Base-by-base conservation (phyloP, 495 filamentous ascomycete genomes). In the Aspergillus diversus region DNA sequence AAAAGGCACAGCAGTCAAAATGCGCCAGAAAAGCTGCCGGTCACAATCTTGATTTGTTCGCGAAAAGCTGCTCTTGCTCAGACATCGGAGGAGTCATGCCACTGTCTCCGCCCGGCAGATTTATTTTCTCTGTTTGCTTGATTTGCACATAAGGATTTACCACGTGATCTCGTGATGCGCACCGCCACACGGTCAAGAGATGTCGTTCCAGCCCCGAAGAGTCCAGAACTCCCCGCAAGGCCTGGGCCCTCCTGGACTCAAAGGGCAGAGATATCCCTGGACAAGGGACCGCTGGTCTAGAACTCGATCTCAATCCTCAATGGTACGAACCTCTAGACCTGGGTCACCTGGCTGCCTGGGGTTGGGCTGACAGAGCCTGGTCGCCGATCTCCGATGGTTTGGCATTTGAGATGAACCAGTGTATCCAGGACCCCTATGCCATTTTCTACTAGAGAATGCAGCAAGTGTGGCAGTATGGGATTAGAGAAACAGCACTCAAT, bases 191-290 rank as follows among this genome's bases (percentile, higher is more conserved):
- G 13, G 57, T 27, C 21, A 50, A 7, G 5, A 57, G 50, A 27
- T 27, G 42, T 46, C 35, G 42, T 48, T 58, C 39, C 48, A 61
- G 63, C 59, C 57, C 15, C 51, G 17, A 62, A 67, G 37, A 67
- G 71, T 71, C 73, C 72, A 75, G 73, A 74, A 70, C 68, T 49
- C 50, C 49, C 31, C 11, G 16, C 31, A 60, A 68, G 75, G 73
- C 65, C 75, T 71, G 67, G 75, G 66, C 75, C 72, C 69, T 69
- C 60, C 50, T 70, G 60, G 70, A 70, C 65, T 68, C 58, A n/a
- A 43, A 58, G 52, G 37, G 60, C 43, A 63, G 47, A 34, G 42
- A 59, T 58, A 61, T 64, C 59, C 64, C 61, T 68, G 60, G 59
- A 57, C 61, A 39, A 35, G 63, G 59, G 48, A 65, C 60, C 65